Conservation (phyloP, 352 stramenopile species). For the Pythium rhizo-oryzae region DNA sequence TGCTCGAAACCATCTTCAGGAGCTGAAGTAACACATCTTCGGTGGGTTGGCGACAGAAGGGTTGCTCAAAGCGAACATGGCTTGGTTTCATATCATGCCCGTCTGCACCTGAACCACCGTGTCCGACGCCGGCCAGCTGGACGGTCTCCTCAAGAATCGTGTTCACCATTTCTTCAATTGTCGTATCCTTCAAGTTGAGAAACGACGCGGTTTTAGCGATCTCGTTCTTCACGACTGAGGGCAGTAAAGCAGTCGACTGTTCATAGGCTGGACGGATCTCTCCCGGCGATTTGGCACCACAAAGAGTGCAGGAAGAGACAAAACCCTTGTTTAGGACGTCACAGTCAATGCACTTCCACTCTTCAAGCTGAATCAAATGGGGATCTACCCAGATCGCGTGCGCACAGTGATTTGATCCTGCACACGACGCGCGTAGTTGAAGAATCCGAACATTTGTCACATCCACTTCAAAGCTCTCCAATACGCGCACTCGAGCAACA, state of each 20-base stretch:
- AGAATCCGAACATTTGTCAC: conserved; percentile 73
- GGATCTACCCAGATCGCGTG: conserved; percentile 85
- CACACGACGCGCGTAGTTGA: conserved; percentile 66
- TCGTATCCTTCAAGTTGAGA: background rate
- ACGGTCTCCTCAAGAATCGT: conserved; percentile 28
- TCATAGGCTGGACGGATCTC: no score
- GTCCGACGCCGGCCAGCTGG: conserved; percentile 25
- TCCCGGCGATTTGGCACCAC: conserved; percentile 12
- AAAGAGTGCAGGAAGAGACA: conserved; percentile 52
- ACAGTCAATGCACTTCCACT: conserved; percentile 74
- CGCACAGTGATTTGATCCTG: conserved; percentile 77
- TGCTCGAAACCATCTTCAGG: conserved; percentile 41
- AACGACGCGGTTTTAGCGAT: background rate
- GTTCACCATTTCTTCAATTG: conserved; percentile 26
- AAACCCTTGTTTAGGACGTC: conserved; percentile 73
- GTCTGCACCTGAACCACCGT: background rate
- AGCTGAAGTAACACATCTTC: conserved; percentile 55
- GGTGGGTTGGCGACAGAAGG: conserved; percentile 73
- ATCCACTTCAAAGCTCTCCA: conserved; percentile 64
- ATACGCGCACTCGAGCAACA: conserved; percentile 37
- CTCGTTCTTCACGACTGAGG: background rate
- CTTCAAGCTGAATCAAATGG: conserved; percentile 60
- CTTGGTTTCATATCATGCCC: background rate
- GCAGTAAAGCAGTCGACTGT: background rate
- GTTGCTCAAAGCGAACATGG: conserved; percentile 64